These are phyloP conservation scores for Skeletonema grethae DNA, from an alignment of 108 stramenopile species.

Conservation along the genomic window DNA sequence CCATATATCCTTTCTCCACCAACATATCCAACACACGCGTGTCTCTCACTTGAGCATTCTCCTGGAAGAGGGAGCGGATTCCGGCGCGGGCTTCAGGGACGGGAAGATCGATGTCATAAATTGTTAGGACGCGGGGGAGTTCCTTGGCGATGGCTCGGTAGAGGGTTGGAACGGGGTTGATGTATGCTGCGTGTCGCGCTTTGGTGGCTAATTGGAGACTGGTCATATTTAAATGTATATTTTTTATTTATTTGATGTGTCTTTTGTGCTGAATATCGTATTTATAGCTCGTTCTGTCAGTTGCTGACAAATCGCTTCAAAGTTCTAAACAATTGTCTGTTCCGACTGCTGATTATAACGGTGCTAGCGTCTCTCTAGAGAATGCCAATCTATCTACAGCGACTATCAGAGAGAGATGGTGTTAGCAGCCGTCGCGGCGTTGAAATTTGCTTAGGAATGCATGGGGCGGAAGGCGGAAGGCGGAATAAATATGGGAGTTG, in stretches of 20 bases:
- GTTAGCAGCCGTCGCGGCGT: too few species aligned
- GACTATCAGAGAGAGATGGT: too few species aligned
- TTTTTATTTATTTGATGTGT: neutral
- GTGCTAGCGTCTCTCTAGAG: too few species aligned
- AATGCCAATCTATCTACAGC: too few species aligned
- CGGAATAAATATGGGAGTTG: too few species aligned
- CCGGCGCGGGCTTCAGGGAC: constrained; percentile 61
- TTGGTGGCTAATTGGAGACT: constrained; percentile 65
- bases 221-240: constrained; percentile 37
- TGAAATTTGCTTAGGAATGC: too few species aligned
- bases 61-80: constrained; percentile 72
- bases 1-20: constrained; percentile 90
- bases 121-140: constrained; percentile 86
- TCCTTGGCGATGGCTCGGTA: constrained; percentile 76
- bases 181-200: constrained; percentile 54
- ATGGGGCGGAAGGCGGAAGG: too few species aligned
- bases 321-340: neutral
- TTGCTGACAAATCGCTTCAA: neutral
- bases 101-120: constrained; percentile 91
- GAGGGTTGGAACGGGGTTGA: constrained; percentile 53
- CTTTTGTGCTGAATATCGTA: neutral
- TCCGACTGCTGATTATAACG: neutral
- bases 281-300: neutral
- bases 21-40: constrained; percentile 79
- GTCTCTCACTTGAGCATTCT: constrained; percentile 78